Base-by-base conservation (phyloP, 345 rosid genomes). In the Turnera subulata region DNA sequence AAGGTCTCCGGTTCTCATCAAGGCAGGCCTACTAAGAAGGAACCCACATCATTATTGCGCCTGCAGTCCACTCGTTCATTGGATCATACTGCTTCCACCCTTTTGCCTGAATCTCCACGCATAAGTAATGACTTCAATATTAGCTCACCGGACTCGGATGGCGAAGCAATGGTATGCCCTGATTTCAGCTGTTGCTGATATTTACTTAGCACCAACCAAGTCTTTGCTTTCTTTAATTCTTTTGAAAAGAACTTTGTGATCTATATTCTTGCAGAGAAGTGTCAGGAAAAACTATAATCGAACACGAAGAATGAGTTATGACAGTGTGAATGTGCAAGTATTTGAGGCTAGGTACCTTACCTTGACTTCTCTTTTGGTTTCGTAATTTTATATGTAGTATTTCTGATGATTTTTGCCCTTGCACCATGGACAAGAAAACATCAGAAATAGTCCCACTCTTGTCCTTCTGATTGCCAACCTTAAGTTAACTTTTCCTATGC, bases 121-220 rank as follows among this genome's bases (percentile, higher is more conserved):
- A 46, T 48, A 39, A 60, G 17, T 39, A 64, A 25, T 21, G 78
- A 75, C 29, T 60, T 21, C 67, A 63, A 65, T 66, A 58, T 72
- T 53, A 66, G 67, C 68, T 72, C 78, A n/a, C 61, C 56, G 56
- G 80, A 73, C 37, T 76, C 83, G 4, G 82, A 74, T 17, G 70
- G 56, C 38, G 82, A 76, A 61, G 59, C 12, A 50, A 47, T 32
- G 26, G 78, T 78, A 61, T 14, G 73, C 47, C 33, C 14, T 21
- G 20, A 38, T 52, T 35, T 40, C 0, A 32, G 33, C 22, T 4
- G 23, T 19, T 32, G 14, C 47, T 50, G 17, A 18, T 37, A 46
- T 23, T 24, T 37, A 22, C 10, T 1, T 26, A 37, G 6, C 12
- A 2, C 6, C 42, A 12, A 40, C 50, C 45, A 11, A 29, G 33